Percentiles rank a stretch among this genome's conserved stretches.
These are phyloP conservation scores for Gnomoniopsis smithogilvyi DNA, from an alignment of 2,329 filamentous ascomycete species.

Conservation along the genomic window DNA sequence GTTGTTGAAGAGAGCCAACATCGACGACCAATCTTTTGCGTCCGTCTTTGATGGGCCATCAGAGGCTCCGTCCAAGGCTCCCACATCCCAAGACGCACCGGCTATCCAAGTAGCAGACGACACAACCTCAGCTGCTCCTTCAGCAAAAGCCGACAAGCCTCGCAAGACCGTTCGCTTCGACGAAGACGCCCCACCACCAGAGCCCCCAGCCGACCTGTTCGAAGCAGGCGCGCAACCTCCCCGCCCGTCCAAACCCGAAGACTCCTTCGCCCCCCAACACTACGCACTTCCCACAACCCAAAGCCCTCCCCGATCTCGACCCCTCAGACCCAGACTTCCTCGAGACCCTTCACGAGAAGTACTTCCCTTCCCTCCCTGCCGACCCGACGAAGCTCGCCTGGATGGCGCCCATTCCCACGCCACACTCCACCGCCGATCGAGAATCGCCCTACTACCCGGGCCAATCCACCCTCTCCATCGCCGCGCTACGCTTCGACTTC, in stretches of 20 bases:
- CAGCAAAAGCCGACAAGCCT: slow-evolving; percentile 17
- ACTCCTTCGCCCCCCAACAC: slow-evolving; percentile 33
- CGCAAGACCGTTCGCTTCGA: slow-evolving; percentile 35
- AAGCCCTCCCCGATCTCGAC: slow-evolving; percentile 68
- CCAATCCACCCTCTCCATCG: slow-evolving; percentile 67
- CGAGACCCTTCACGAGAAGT: slow-evolving; percentile 79
- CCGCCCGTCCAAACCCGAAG: slow-evolving; percentile 21
- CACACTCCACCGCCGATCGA: slow-evolving; percentile 58
- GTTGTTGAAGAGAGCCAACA: slow-evolving; percentile 71
- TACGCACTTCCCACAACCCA: slow-evolving; percentile 61
- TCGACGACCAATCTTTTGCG: slow-evolving; percentile 57
- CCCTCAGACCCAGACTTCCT: slow-evolving; percentile 82
- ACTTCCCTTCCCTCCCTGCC: slow-evolving; percentile 84
- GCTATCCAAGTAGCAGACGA: slow-evolving; percentile 35
- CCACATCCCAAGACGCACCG: slow-evolving; percentile 22
- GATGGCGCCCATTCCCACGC: slow-evolving; percentile 69
- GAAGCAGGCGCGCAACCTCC: slow-evolving; percentile 12
- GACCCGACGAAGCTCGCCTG: slow-evolving; percentile 80
- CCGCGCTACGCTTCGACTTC: slow-evolving; percentile 86
- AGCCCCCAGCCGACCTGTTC: slow-evolving; percentile 40
- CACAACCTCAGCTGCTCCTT: slow-evolving; percentile 19
- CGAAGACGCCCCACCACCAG: slow-evolving; percentile 39
- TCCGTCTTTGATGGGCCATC: slow-evolving; percentile 39
- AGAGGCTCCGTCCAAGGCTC: background rate
- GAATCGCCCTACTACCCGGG: slow-evolving; percentile 80